A percentile compares a stretch with the other conserved stretches of the same genome.
Conservation (phyloP, 2,329 filamentous ascomycete species). For the Magnaporthiopsis rhizophila region DNA sequence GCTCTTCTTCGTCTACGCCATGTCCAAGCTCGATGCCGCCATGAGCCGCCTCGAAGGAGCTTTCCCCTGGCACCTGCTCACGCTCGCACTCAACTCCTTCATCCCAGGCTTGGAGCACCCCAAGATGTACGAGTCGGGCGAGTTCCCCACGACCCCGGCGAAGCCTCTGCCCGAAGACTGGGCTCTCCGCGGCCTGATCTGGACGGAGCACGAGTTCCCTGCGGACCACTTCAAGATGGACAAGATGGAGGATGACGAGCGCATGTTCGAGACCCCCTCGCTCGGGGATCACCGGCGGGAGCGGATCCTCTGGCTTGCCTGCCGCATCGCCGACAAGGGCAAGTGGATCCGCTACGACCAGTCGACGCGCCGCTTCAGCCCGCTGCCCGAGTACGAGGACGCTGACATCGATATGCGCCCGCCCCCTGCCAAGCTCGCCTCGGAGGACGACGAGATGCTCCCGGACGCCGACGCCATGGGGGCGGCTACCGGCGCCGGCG, state of each 20-base stretch:
- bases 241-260: slow-evolving; percentile 59
- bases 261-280: slow-evolving; percentile 52
- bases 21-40: slow-evolving; percentile 32
- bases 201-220: slow-evolving; percentile 51
- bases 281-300: slow-evolving; percentile 50
- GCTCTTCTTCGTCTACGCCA: slow-evolving; percentile 48
- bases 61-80: slow-evolving; percentile 31
- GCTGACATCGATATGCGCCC: slow-evolving; percentile 16
- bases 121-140: slow-evolving; percentile 25
- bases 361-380: slow-evolving; percentile 28
- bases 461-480: background rate
- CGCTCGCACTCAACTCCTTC: slow-evolving; percentile 29
- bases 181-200: slow-evolving; percentile 54
- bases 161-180: slow-evolving; percentile 63
- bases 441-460: slow-evolving; percentile 3
- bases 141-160: slow-evolving; percentile 40
- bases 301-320: slow-evolving; percentile 51
- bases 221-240: slow-evolving; percentile 48
- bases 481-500: no score
- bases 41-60: slow-evolving; percentile 33
- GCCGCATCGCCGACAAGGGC: slow-evolving; percentile 32
- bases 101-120: slow-evolving; percentile 17
- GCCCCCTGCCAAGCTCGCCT: background rate
- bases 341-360: slow-evolving; percentile 40
- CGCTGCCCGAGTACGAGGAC: slow-evolving; percentile 26